phyloP scores from a whole-genome alignment of 148 eudicot species.

The Silene uniflora region DNA sequence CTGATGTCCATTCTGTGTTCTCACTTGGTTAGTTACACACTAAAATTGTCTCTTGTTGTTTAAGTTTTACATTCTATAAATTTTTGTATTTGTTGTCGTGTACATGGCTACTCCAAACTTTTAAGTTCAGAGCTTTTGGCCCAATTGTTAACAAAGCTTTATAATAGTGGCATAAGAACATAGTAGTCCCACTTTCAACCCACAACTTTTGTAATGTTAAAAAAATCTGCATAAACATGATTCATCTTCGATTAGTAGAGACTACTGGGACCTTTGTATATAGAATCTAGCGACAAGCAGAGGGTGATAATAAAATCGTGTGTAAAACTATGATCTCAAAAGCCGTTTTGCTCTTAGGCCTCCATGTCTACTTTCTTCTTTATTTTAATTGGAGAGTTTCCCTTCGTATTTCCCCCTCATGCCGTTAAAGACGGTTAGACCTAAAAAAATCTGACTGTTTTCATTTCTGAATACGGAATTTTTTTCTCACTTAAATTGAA shows the following conservation, averaged over 20 bases:
- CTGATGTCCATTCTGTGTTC: neutral
- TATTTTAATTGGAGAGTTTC: neutral
- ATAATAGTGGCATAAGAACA: neutral
- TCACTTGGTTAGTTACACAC: neutral
- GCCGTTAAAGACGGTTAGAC: no score
- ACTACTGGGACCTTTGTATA: neutral
- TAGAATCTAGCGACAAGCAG: neutral
- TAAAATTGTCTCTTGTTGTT: neutral
- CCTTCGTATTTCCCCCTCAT: neutral
- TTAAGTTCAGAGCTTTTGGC: neutral
- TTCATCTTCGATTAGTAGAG: neutral
- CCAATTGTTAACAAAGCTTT: slow-evolving; percentile 1
- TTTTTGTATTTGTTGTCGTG: neutral
- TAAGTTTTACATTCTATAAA: neutral
- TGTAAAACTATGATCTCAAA: neutral
- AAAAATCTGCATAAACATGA: neutral
- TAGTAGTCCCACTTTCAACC: neutral
- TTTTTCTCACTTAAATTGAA: neutral
- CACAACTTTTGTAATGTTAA: neutral
- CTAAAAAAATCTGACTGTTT: no score
- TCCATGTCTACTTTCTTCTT: neutral
- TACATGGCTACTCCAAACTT: neutral
- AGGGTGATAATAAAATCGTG: neutral
- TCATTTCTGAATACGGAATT: neutral
- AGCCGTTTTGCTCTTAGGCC: neutral